Base-by-base conservation (phyloP, 129 eudicot genomes). In the Deinandra increscens region DNA sequence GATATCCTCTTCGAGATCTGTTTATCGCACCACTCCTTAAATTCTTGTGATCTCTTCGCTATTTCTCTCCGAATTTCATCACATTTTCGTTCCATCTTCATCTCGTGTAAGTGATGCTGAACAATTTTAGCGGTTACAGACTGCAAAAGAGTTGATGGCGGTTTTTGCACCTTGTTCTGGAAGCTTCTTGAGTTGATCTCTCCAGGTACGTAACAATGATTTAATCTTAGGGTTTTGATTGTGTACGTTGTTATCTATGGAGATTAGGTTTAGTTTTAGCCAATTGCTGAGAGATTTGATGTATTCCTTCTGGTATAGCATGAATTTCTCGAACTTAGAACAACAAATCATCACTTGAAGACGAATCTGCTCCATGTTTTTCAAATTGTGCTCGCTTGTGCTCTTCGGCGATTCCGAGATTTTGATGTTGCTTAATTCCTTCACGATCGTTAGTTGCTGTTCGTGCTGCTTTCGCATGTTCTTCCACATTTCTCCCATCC, bases 401-500 rank as follows among this genome's bases (percentile, higher is more conserved):
- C 81, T 89, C 33, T 75, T 83, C 3, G 77, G 45, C 5, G 73
- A 62, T 54, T 83, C 87, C 3, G 83, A 75, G 59, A 74, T 71
- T 71, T 82, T 80, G 37, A 87, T 34, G 7, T 49, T 68, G 71
- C 39, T 56, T 39, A 87, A 31, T 29, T 76, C 83, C 43, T 71
- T 72, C 9, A 75, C 75, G 20, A 81, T 72, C 75, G 66, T 79
- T 4, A 69, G 55, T 71, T 87, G 95, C 59, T 41, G 86, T 48
- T 83, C 79, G 42, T 91, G 84, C 62, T 91, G 82, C 33, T 48
- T 72, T 55, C 54, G 73, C 82, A 91, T 87, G 19, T 75, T 73
- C 53, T 81, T 85, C 97, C 97, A 91, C 97, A 91, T 87, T 59
- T 77, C 56, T 7, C 85, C 86, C 92, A 91, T 77, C 71, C 95